Evolutionary conservation across 1,139 yeast species (phyloP), one percentile per base, ranked within the genome.

Genomic region (Yamadazyma buinensis): DNA sequence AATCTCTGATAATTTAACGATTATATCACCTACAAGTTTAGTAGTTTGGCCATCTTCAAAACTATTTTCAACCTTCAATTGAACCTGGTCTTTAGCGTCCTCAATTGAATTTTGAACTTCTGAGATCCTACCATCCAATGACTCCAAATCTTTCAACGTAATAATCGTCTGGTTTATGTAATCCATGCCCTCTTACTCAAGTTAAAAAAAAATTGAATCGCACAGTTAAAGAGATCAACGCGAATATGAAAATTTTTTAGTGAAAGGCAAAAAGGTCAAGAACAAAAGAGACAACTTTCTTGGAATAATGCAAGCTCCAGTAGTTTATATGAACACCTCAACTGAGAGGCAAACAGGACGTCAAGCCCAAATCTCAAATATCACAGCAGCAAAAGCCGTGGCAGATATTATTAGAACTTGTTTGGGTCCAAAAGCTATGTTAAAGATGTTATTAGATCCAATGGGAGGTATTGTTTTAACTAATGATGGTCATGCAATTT

Each of bases 361-460:
- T 50, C 92, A 90, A 61, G 98, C 99, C 2, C 99, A 94, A 65
- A 75, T 86, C 41, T 86, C 96, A 43, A 94, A 94, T 55, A 92
- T 94, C 63, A 87, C 97, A 7, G 98, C 99, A 2, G 99, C 99
- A 20, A 94, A 94, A 60, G 97, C 98, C 8, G 97, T 90, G 31
- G 95, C 97, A 1, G 97, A 92, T 59, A 90, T 94, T 54, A 88
- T 94, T 51, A 77, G 98, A 59, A 92, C 98, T 21, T 94, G 98
- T 72, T 73, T 92, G 41, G 99, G 99, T n/a, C 99, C 99, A 35
- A 90, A 90, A 61, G 98, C 98, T 30, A 92, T 92, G 98, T 76
- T 92, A 44, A 94, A 94, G 67, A 92, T 94, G 98, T 71, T 94
- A 39, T 72, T 94, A 47, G 99, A 94, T 59, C 98, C 98, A 36